phyloP scores from a whole-genome alignment of 106 monocot genomes.

The Phalaenopsis aphrodite region DNA sequence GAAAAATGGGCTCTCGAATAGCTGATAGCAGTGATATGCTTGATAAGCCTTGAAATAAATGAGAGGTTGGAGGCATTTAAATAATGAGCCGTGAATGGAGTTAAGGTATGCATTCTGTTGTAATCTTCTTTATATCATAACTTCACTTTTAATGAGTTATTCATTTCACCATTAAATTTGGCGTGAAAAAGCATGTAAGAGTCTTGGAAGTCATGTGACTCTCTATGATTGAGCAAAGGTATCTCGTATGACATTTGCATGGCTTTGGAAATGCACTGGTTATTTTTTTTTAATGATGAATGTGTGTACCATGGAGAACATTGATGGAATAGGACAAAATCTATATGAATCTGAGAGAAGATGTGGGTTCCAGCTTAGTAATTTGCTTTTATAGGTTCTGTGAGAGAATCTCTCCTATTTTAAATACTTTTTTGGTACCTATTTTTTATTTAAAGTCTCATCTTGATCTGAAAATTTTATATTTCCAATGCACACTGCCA shows the following conservation, averaged over 20 bases:
- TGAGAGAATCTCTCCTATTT: too few species aligned
- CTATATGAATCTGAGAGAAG: neutral
- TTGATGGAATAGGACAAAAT: neutral
- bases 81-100: neutral
- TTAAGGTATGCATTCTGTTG: neutral
- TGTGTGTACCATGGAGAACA: neutral
- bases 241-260: neutral
- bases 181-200: neutral
- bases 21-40: slow-evolving; percentile 21
- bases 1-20: slow-evolving; percentile 19
- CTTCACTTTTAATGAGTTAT: neutral
- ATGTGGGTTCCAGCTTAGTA: too few species aligned
- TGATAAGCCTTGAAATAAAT: slow-evolving; percentile 32
- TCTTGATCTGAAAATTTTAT: neutral
- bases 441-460: neutral
- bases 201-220: slow-evolving; percentile 2
- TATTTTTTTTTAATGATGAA: too few species aligned
- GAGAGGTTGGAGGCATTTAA: neutral
- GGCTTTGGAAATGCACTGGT: neutral
- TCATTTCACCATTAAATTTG: neutral
- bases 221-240: slow-evolving; percentile 5
- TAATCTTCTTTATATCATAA: neutral
- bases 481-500: too few species aligned
- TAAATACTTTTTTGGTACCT: too few species aligned
- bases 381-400: too few species aligned